A percentile compares a stretch with the other conserved stretches of the same genome.
Conservation (phyloP, 108 stramenopile species). For the Cyclotella cryptica region DNA sequence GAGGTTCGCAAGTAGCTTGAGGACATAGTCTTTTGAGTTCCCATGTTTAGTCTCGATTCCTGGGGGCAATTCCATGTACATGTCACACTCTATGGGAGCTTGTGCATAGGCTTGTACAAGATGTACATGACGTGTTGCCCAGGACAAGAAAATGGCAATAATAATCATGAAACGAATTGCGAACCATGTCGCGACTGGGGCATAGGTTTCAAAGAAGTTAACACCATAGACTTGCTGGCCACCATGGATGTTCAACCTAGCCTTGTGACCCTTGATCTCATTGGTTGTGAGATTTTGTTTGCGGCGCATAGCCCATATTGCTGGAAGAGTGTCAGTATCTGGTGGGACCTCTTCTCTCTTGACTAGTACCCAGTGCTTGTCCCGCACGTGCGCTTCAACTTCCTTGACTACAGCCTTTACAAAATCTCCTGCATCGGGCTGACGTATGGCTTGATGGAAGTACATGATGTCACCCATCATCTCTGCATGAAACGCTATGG, state of each 20-base stretch:
- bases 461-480: slow-evolving; percentile 50
- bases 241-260: slow-evolving; percentile 32
- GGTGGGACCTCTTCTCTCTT: slow-evolving; percentile 11
- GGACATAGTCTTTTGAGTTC: slow-evolving; percentile 9
- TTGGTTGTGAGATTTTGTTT: slow-evolving; percentile 36
- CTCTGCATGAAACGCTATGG: slow-evolving; percentile 34
- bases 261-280: slow-evolving; percentile 37
- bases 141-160: neutral
- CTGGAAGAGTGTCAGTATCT: slow-evolving; percentile 8
- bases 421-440: slow-evolving; percentile 38
- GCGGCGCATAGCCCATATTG: slow-evolving; percentile 45
- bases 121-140: slow-evolving; percentile 1
- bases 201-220: slow-evolving; percentile 31
- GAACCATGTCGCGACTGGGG: slow-evolving; percentile 31
- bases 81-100: slow-evolving; percentile 26
- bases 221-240: slow-evolving; percentile 14
- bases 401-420: slow-evolving; percentile 30
- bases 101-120: slow-evolving; percentile 32
- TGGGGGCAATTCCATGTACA: slow-evolving; percentile 38
- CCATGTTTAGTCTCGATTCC: slow-evolving; percentile 11
- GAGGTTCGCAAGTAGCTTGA: slow-evolving; percentile 21
- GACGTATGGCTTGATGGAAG: slow-evolving; percentile 34
- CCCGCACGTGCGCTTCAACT: slow-evolving; percentile 23
- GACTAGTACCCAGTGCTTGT: slow-evolving; percentile 25
- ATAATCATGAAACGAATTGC: slow-evolving; percentile 13